Conservation (phyloP, 2,329 filamentous ascomycete genomes). For the Paraconiothyrium sp. region DNA sequence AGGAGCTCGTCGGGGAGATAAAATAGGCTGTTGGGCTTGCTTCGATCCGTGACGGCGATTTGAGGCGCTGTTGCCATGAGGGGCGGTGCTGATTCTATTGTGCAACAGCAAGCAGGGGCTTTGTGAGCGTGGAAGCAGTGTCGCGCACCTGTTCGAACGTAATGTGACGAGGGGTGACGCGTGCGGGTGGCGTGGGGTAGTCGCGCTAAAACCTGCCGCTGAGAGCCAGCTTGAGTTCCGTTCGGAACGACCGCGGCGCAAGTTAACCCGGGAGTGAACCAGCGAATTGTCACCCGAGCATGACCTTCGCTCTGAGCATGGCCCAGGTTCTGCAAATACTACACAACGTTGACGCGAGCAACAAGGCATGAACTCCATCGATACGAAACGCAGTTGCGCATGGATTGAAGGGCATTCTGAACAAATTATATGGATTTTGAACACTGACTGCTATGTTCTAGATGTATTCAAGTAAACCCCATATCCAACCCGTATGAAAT, state of each 20-base stretch:
- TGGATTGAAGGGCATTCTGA: neutral
- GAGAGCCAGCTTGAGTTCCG: neutral
- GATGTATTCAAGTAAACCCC: neutral
- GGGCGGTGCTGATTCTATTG: neutral
- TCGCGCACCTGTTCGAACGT: neutral
- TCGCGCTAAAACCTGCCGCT: neutral
- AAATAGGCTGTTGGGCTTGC: constrained; percentile 2
- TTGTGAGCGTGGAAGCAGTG: neutral
- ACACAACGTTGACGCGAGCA: neutral
- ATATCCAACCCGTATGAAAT: neutral
- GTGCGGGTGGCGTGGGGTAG: neutral
- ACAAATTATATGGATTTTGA: neutral
- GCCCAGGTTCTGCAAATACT: neutral
- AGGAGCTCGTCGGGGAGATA: constrained; percentile 42
- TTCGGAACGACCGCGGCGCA: neutral
- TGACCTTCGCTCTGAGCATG: neutral
- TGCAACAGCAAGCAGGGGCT: neutral
- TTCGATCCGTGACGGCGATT: too few relatives aligned
- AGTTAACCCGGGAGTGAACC: too few relatives aligned
- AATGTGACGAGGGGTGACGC: neutral
- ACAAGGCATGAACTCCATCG: neutral
- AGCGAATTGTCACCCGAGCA: neutral
- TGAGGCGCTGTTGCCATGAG: neutral
- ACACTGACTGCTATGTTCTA: neutral
- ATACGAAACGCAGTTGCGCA: neutral